Conservation (phyloP, 192 early-diverging fungal genomes). For the Entomortierella lignicola region DNA sequence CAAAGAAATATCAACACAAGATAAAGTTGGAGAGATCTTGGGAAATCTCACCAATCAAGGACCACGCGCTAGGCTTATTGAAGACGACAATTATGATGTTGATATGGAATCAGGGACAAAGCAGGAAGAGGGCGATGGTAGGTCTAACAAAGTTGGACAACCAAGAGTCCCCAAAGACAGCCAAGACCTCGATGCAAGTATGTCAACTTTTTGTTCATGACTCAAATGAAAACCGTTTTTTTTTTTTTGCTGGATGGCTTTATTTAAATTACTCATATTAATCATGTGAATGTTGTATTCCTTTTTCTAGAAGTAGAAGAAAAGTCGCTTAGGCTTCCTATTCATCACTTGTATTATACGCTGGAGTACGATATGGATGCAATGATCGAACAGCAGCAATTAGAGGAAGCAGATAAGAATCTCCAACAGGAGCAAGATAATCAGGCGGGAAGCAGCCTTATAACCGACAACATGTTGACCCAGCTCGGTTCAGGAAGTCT, state of each 20-base stretch:
- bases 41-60: constrained; percentile 10
- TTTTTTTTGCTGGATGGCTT: background rate
- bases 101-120: constrained; percentile 23
- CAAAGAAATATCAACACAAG: constrained; percentile 1
- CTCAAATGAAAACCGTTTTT: background rate
- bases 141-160: background rate
- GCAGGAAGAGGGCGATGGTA: background rate
- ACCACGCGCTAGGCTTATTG: constrained; percentile 32
- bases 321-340: constrained; percentile 48
- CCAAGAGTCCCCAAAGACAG: background rate
- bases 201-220: background rate
- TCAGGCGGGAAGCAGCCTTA: constrained; percentile 31
- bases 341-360: constrained; percentile 75
- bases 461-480: constrained; percentile 26
- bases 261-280: too few relatives aligned
- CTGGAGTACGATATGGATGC: constrained; percentile 73
- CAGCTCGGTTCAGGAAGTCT: constrained; percentile 36
- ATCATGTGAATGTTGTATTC: too few relatives aligned
- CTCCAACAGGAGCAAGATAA: constrained; percentile 38
- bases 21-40: background rate
- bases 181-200: background rate
- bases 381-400: constrained; percentile 62
- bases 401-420: constrained; percentile 46
- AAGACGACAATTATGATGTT: constrained; percentile 55
- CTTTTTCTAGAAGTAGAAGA: constrained; percentile 30